Evolutionary conservation across 2,329 filamentous ascomycete species (phyloP).

Genomic region (Arthrinium puccinioides): DNA sequence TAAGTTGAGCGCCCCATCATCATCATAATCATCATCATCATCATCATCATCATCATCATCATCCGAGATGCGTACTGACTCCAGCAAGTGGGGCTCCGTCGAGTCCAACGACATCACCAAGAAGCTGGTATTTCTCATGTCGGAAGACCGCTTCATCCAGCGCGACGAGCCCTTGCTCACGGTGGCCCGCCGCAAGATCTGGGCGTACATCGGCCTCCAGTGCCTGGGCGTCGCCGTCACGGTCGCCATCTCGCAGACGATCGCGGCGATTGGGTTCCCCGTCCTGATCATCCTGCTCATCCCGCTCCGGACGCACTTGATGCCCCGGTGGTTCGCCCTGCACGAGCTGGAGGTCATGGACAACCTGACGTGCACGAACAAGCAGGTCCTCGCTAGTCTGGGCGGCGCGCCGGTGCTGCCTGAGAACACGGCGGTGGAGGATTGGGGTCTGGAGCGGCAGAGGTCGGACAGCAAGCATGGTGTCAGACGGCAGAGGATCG

Average conservation of each 20-base stretch:
- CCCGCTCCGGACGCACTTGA: conserved; percentile 39
- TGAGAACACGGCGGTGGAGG: background rate
- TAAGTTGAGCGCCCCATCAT: conserved; percentile 20
- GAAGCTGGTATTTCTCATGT: conserved; percentile 40
- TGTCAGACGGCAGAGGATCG: background rate
- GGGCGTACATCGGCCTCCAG: conserved; percentile 43
- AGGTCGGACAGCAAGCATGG: background rate
- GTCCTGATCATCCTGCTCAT: conserved; percentile 50
- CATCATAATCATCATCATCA: background rate
- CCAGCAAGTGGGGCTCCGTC: conserved; percentile 33
- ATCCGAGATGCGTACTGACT: too few species aligned
- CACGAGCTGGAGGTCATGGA: conserved; percentile 43
- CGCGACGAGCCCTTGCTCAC: conserved; percentile 36
- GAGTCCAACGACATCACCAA: conserved; percentile 44
- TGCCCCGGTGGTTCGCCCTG: conserved; percentile 42
- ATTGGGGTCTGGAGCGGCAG: conserved; percentile 4
- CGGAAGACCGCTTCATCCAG: conserved; percentile 38
- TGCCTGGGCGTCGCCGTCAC: conserved; percentile 42
- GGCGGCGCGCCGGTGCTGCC: conserved; percentile 4
- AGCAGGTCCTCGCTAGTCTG: conserved; percentile 4
- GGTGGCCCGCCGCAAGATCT: conserved; percentile 36
- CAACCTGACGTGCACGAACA: conserved; percentile 31
- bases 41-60: too few species aligned
- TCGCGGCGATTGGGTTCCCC: conserved; percentile 52
- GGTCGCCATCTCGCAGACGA: conserved; percentile 52